Conservation (phyloP, 352 stramenopile species). For the Halophytophthora batemanensis region DNA sequence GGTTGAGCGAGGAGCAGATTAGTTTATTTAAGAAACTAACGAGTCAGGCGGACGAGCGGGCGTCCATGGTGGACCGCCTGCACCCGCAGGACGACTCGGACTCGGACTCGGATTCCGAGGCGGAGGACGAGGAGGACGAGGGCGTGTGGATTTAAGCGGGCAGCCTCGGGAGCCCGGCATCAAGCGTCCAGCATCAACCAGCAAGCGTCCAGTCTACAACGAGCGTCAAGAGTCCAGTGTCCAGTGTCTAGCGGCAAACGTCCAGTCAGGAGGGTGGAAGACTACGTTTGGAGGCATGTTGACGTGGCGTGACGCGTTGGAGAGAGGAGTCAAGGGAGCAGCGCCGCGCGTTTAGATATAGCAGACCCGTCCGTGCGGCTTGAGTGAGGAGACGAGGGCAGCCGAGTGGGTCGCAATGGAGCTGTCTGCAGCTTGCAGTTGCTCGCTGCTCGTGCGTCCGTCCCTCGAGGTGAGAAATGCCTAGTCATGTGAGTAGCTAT, state of each 20-base stretch:
- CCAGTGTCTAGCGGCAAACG: no score
- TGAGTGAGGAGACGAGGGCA: slow-evolving; percentile 6
- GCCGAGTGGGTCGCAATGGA: slow-evolving; percentile 6
- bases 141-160: slow-evolving; percentile 83
- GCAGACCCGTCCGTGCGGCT: slow-evolving; percentile 14
- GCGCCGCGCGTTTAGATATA: slow-evolving; percentile 31
- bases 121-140: slow-evolving; percentile 60
- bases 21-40: slow-evolving; percentile 92
- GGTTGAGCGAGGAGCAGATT: slow-evolving; percentile 83
- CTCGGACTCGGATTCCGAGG: slow-evolving; percentile 66
- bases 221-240: no score
- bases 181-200: neutral
- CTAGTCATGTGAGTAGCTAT: slow-evolving; percentile 36
- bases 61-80: slow-evolving; percentile 80
- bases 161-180: slow-evolving; percentile 20
- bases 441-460: slow-evolving; percentile 5
- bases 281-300: no score
- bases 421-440: no score
- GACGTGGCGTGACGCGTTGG: slow-evolving; percentile 1
- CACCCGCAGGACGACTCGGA: slow-evolving; percentile 78
- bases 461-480: slow-evolving; percentile 26
- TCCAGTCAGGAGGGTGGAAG: no score
- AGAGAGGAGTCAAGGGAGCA: slow-evolving; percentile 17
- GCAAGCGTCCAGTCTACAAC: no score
- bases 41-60: slow-evolving; percentile 78